phyloP scores from a whole-genome alignment of 2,329 filamentous ascomycete genomes.

The Helicocarpus griseus region DNA sequence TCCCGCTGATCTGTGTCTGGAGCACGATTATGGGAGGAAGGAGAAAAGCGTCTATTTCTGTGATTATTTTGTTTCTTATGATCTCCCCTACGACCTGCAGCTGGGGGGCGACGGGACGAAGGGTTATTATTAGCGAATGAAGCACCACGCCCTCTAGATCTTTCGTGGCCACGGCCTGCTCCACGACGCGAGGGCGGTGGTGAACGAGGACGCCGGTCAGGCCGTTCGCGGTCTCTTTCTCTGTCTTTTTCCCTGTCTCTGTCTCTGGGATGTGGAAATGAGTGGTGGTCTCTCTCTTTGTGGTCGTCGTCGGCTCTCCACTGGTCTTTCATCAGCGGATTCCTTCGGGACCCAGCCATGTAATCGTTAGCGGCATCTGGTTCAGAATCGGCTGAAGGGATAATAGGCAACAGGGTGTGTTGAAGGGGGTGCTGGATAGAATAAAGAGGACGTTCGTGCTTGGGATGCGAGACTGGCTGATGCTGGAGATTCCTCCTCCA shows the following conservation, averaged over 20 bases:
- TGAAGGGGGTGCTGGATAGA: slow-evolving; percentile 5
- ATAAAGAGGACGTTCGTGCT: too few species aligned
- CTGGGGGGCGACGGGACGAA: slow-evolving; percentile 15
- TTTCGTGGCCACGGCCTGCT: slow-evolving; percentile 22
- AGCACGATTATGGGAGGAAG: slow-evolving; percentile 6
- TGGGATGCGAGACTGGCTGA: background rate
- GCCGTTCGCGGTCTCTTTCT: slow-evolving; percentile 22
- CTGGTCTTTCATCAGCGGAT: slow-evolving; percentile 42
- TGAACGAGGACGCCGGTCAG: slow-evolving; percentile 33
- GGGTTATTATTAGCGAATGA: slow-evolving; percentile 15
- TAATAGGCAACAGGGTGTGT: slow-evolving; percentile 6
- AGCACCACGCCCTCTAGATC: slow-evolving; percentile 21
- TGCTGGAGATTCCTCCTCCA: slow-evolving; percentile 6
- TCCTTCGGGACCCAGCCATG: slow-evolving; percentile 42
- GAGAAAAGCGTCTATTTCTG: slow-evolving; percentile 12
- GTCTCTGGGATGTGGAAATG: slow-evolving; percentile 18
- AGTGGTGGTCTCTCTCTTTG: slow-evolving; percentile 24
- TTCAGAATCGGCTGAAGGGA: slow-evolving; percentile 9
- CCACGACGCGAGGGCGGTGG: slow-evolving; percentile 24
- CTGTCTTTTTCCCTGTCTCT: slow-evolving; percentile 13
- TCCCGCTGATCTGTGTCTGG: slow-evolving; percentile 14
- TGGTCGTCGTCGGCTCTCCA: slow-evolving; percentile 38
- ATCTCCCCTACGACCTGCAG: slow-evolving; percentile 12
- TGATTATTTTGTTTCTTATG: slow-evolving; percentile 15
- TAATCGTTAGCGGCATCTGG: slow-evolving; percentile 36